A percentile compares a stretch with the other conserved stretches of the same genome.
These are phyloP conservation scores for Lentinula sp. DNA, from an alignment of 768 basidiomycete genomes.

Conservation along the genomic window DNA sequence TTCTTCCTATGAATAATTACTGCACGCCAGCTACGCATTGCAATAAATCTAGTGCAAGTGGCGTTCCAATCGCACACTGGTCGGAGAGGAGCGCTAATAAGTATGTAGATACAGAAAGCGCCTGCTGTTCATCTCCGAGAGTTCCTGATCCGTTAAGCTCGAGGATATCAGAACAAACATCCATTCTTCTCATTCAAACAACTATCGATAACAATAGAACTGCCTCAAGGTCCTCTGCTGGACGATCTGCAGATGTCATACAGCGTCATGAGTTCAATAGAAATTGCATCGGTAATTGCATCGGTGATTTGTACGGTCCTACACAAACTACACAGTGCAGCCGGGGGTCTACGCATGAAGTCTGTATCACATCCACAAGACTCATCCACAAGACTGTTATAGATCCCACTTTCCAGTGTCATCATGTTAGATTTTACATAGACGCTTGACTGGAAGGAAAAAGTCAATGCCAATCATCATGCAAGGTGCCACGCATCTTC, in stretches of 20 bases:
- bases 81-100: background rate
- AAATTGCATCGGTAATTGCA: background rate
- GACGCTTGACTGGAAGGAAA: background rate
- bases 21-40: background rate
- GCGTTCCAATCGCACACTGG: background rate
- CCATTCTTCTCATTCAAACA: background rate
- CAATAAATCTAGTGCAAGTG: background rate
- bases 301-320: background rate
- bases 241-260: background rate
- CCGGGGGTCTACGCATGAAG: background rate
- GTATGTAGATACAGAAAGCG: background rate
- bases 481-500: background rate
- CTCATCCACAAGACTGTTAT: no score
- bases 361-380: no score
- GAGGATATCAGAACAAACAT: background rate
- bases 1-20: background rate
- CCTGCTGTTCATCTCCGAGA: background rate
- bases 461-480: background rate
- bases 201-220: background rate
- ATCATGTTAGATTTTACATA: background rate
- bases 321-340: background rate
- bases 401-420: no score
- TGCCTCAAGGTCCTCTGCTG: background rate
- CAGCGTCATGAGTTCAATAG: background rate
- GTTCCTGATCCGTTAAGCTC: background rate